Conservation (phyloP, 495 filamentous ascomycete genomes). For the Clavariopsis aquatica region DNA sequence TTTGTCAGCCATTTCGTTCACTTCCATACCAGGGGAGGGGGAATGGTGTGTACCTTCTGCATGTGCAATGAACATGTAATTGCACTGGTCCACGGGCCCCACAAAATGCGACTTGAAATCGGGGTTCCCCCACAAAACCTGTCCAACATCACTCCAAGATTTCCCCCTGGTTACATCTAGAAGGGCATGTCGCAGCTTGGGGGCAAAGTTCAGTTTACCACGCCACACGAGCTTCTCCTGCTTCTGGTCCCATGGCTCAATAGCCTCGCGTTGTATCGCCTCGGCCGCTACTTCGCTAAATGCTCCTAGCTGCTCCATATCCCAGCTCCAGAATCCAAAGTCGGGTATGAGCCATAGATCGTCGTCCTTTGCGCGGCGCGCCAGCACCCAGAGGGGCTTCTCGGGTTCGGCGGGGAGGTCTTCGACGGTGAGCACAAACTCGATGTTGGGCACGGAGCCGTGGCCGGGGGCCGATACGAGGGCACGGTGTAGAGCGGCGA, state of each 20-base stretch:
- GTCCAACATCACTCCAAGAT: slow-evolving; percentile 56
- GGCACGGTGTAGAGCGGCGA: slow-evolving; percentile 50
- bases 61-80: slow-evolving; percentile 57
- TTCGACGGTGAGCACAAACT: slow-evolving; percentile 60
- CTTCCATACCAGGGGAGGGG: neutral
- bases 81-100: slow-evolving; percentile 60
- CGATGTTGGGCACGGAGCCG: slow-evolving; percentile 57
- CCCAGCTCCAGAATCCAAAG: slow-evolving; percentile 77
- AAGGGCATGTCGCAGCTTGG: slow-evolving; percentile 49
- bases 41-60: slow-evolving; percentile 53
- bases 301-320: slow-evolving; percentile 60
- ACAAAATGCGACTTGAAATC: slow-evolving; percentile 43
- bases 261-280: slow-evolving; percentile 42
- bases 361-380: slow-evolving; percentile 48
- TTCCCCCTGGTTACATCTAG: slow-evolving; percentile 50
- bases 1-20: neutral
- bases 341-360: slow-evolving; percentile 73
- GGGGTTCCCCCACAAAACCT: slow-evolving; percentile 50
- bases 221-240: slow-evolving; percentile 69
- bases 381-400: slow-evolving; percentile 55
- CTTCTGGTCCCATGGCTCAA: slow-evolving; percentile 52
- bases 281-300: slow-evolving; percentile 55
- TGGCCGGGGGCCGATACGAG: slow-evolving; percentile 52
- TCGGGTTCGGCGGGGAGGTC: slow-evolving; percentile 50
- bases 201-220: slow-evolving; percentile 50